Base-by-base conservation (phyloP, 495 filamentous ascomycete genomes). In the Lophiotrema nucula region DNA sequence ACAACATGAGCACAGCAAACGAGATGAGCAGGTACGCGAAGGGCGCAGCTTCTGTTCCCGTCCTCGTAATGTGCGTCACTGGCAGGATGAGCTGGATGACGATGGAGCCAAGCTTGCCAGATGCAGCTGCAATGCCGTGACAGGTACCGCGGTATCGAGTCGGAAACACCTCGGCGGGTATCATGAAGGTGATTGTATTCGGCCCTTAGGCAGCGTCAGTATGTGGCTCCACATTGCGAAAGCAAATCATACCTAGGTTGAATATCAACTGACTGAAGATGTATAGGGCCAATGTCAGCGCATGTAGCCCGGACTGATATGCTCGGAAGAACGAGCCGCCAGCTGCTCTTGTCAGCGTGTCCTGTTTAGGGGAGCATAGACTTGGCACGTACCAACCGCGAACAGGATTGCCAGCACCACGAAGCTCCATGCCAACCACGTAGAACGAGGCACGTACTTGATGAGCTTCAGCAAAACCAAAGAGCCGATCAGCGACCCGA, bases 211-310 rank as follows among this genome's bases (percentile, higher is more conserved):
- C 11, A 8, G 23, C 23, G 31, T 53, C 2, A 43, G 56, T 35
- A 10, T 6, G 8, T 18, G 10, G 39, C 10, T 43, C 39, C 6
- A 45, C 19, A 5, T 2, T 10, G 23, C 11, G 28, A 13, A 12
- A 37, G 11, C n/a, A 37, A 24, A 10, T 27, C 41, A 47, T 24
- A 46, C 83, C 83, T 23, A 86, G 76, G 58, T 86, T 85, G 70
- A 86, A 88, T n/a, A 86, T 58, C 0, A 83, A 64, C 65, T 88
- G 80, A 18, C 77, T 79, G 19, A 87, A 39, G 21, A 81, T 75
- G 56, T 85, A 87, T 1, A 88, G 62, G 0, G 73, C 69, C 6
- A 87, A 77, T 10, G 77, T 77, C 3, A 75, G 67, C 0, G 74
- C 70, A 43, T 81, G 74, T 19, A 66, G 25, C 53, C 58, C 2